Evolutionary conservation across 371 early-diverging fungal genomes (phyloP), one percentile per base, ranked within the genome.

Genomic region (Syncephalastrum monosporum): DNA sequence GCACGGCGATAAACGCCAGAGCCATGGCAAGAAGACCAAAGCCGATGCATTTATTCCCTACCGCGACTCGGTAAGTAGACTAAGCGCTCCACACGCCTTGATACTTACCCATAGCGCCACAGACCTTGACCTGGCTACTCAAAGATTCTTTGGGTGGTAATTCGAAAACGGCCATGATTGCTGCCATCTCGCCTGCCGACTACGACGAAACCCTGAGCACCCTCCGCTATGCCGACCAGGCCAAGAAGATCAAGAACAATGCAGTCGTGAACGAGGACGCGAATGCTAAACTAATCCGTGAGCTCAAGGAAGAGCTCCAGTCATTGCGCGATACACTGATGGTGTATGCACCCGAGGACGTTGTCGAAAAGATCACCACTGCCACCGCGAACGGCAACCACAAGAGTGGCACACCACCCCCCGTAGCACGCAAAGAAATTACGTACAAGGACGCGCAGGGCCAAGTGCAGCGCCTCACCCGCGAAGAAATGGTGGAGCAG

Each of bases 71-170:
- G 91, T 62, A 38, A 62, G 48, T 47, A 15, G 10, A 79, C 64
- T 48, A 66, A 43, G 38, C 33, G 8, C 3, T n/a, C 14, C 3
- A 33, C 5, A 27, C 19, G 33, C 23, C 21, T 57, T 58, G 68
- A 27, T 58, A 17, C 5, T 59, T 14, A 10, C 48, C 41, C 24
- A 2, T 21, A 2, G 5, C 42, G 23, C 8, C 44, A 62, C 44
- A 62, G 63, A 50, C 91, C 21, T 74, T 97, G 25, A 98, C 97
- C 0, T 90, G 94, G 88, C 78, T 98, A 1, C 72, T 98, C n/a
- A 94, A 96, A 67, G 91, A 93, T 60, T 92, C 91, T 15, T 75
- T 95, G 4, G 93, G 93, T 49, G 96, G 94, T 51, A 92, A 94
- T 61, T 89, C 94, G 47, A 92, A 94, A 55, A 92, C 95, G 4